A percentile compares a stretch with the other conserved stretches of the same genome.
Evolutionary conservation across 164 flowering plant species (phyloP).

Genomic region (Saururus chinensis): DNA sequence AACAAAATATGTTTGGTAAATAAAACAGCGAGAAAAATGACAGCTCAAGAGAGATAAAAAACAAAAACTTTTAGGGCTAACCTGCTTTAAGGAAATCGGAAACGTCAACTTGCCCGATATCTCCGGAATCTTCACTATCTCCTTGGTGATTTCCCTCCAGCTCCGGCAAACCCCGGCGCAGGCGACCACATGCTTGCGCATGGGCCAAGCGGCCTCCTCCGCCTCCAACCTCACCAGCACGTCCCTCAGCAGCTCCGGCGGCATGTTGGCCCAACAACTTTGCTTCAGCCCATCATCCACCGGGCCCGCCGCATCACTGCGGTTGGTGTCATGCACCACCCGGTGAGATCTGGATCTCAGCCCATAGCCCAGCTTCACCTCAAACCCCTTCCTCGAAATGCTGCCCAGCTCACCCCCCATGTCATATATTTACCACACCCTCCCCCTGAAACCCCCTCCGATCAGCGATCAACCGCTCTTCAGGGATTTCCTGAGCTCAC

Average conservation of each 20-base stretch:
- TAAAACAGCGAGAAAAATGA: not conserved
- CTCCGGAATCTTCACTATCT: conserved; percentile 65
- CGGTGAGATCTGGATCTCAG: conserved; percentile 65
- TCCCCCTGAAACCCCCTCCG: no score
- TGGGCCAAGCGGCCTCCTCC: conserved; percentile 69
- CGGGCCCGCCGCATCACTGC: conserved; percentile 1
- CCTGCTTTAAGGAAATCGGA: conserved; percentile 90
- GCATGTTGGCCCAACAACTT: conserved; percentile 82
- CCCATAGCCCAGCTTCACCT: conserved; percentile 47
- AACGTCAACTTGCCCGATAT: conserved; percentile 64
- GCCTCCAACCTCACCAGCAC: conserved; percentile 61
- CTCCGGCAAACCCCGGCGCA: conserved; percentile 85
- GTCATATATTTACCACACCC: no score
- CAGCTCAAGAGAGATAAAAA: not conserved
- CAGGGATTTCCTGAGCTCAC: no score
- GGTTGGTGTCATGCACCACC: conserved; percentile 38
- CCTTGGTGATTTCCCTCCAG: conserved; percentile 68
- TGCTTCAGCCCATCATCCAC: conserved; percentile 25
- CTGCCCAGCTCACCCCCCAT: conserved; percentile 70
- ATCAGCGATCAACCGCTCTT: not conserved
- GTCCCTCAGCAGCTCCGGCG: conserved; percentile 76
- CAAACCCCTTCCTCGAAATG: conserved; percentile 64
- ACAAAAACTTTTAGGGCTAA: conserved; percentile 6
- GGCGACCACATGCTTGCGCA: conserved; percentile 55
- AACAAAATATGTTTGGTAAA: no score